Percentiles rank a stretch among this genome's conserved stretches.
These are phyloP conservation scores for Favolaschia claudopus DNA, from an alignment of 768 basidiomycete genomes.

Conservation along the genomic window DNA sequence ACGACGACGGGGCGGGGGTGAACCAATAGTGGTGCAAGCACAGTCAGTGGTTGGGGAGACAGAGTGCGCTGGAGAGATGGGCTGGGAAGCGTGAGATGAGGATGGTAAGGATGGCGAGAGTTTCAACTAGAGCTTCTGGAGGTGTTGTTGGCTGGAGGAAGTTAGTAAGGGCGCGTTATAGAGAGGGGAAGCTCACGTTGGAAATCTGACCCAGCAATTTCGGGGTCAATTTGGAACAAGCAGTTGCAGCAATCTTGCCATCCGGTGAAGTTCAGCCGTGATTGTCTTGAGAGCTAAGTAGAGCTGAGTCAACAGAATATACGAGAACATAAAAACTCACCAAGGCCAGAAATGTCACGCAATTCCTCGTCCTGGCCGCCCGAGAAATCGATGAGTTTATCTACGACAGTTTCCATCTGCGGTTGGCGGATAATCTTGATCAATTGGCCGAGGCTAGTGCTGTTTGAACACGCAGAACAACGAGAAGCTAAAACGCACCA, in stretches of 20 bases:
- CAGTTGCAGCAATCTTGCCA: conserved; percentile 78
- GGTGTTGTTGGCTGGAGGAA: conserved; percentile 64
- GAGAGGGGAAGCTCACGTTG: conserved; percentile 57
- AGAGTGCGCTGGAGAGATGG: conserved; percentile 64
- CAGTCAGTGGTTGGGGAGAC: conserved; percentile 65
- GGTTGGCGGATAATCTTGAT: conserved; percentile 87
- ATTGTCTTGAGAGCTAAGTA: conserved; percentile 90
- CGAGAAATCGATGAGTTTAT: conserved; percentile 88
- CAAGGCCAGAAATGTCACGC: conserved; percentile 92
- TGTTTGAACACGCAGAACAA: conserved; percentile 11
- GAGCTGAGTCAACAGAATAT: conserved; percentile 7
- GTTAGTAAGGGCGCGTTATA: neutral
- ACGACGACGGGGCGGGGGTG: conserved; percentile 86
- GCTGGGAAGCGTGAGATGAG: conserved; percentile 85
- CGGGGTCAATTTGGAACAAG: conserved; percentile 85
- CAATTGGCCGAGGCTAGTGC: conserved; percentile 80
- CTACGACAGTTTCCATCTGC: conserved; percentile 87
- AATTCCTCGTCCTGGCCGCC: conserved; percentile 90
- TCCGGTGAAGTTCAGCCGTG: conserved; percentile 86
- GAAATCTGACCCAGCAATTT: conserved; percentile 82
- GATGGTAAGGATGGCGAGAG: conserved; percentile 86
- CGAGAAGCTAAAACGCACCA: conserved; percentile 61
- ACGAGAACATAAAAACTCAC: conserved; percentile 48
- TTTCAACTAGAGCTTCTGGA: conserved; percentile 84
- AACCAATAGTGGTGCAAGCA: conserved; percentile 75